Conservation (phyloP, 2,329 filamentous ascomycete genomes). For the Parascedosporium putredinis region DNA sequence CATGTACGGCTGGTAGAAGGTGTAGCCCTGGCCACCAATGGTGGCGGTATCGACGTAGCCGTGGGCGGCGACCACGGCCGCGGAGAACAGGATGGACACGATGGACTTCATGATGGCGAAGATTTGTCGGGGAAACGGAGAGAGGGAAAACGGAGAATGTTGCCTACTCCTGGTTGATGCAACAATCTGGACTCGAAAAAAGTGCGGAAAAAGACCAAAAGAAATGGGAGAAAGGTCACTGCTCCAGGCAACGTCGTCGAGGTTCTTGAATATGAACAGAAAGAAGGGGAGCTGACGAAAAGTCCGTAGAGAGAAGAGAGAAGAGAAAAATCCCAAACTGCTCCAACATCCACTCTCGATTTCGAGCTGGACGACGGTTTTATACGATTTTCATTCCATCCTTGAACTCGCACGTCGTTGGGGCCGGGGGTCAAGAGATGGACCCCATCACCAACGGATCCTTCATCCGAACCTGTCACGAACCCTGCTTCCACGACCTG, state of each 20-base stretch:
- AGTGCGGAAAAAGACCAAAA: too few relatives aligned
- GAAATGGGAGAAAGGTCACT: too few relatives aligned
- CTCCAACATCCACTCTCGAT: too few relatives aligned
- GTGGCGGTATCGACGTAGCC: conserved; percentile 36
- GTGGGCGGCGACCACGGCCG: conserved; percentile 33
- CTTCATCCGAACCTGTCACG: background rate
- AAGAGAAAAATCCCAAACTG: background rate
- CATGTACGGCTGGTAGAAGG: conserved; percentile 25
- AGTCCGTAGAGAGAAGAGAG: background rate
- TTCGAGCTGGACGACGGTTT: too few relatives aligned
- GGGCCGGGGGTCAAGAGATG: too few relatives aligned
- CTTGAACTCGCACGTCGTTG: too few relatives aligned
- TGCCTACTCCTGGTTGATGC: background rate
- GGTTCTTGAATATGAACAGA: background rate
- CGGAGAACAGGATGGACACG: conserved; percentile 19
- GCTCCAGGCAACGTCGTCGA: background rate
- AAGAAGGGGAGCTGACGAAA: background rate
- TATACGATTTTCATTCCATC: too few relatives aligned
- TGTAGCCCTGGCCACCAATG: conserved; percentile 26
- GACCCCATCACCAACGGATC: too few relatives aligned
- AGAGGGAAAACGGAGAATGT: background rate
- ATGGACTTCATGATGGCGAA: conserved; percentile 9
- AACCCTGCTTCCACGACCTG: background rate
- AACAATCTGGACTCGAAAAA: background rate
- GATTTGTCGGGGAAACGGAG: background rate